These are phyloP conservation scores for Calocybe gambosa DNA, from an alignment of 1,284 basidiomycete species.

Conservation along the genomic window DNA sequence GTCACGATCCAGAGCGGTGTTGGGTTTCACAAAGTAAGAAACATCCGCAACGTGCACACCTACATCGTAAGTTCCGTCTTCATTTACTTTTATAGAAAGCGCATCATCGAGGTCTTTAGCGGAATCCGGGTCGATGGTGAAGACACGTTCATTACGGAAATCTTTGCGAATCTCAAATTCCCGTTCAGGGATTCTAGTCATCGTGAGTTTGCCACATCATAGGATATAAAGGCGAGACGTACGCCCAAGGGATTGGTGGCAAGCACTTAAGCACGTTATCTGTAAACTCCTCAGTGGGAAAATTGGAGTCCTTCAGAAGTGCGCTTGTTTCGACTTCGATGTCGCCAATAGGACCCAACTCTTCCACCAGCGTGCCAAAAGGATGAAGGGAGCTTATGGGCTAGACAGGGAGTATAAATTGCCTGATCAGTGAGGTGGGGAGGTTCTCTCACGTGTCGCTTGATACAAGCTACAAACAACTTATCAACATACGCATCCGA, in stretches of 20 bases:
- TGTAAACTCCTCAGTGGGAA: slow-evolving; percentile 90
- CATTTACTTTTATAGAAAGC: slow-evolving; percentile 80
- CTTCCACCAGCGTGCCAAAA: slow-evolving; percentile 97
- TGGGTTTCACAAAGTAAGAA: slow-evolving; percentile 93
- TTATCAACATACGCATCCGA: slow-evolving; percentile 87
- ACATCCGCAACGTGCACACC: slow-evolving; percentile 96
- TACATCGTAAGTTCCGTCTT: slow-evolving; percentile 87
- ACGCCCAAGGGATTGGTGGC: slow-evolving; percentile 92
- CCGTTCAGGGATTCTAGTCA: slow-evolving; percentile 77
- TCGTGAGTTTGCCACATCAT: slow-evolving; percentile 1
- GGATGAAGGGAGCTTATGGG: slow-evolving; percentile 96
- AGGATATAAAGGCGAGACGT: slow-evolving; percentile 28
- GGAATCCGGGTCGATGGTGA: slow-evolving; percentile 88
- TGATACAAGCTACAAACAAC: slow-evolving; percentile 97
- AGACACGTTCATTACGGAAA: slow-evolving; percentile 78
- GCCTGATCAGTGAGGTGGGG: slow-evolving; percentile 5
- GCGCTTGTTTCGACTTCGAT: slow-evolving; percentile 98
- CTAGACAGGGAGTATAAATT: slow-evolving; percentile 30
- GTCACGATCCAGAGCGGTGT: slow-evolving; percentile 95
- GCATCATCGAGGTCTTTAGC: slow-evolving; percentile 96
- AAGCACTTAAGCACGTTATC: slow-evolving; percentile 95
- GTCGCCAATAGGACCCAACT: slow-evolving; percentile 97
- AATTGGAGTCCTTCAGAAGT: slow-evolving; percentile 96
- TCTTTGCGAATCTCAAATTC: slow-evolving; percentile 87
- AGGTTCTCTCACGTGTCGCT: slow-evolving; percentile 72